phyloP scores from a whole-genome alignment of 441 rosid genomes.

The Arabidopsis hybrid region DNA sequence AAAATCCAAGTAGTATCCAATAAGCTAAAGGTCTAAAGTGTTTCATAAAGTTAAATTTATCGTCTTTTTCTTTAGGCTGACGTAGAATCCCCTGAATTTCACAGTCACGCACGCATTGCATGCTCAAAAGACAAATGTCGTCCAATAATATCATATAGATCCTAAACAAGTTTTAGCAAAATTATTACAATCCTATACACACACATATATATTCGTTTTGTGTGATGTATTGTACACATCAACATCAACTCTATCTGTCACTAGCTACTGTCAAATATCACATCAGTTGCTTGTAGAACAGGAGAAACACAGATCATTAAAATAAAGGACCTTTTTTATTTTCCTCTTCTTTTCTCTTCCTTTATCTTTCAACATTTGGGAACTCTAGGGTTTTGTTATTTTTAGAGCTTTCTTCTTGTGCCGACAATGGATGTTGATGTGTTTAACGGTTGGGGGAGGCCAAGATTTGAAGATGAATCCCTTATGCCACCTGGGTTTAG shows the following conservation, averaged over 20 bases:
- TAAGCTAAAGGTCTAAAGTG: neutral
- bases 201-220: slow-evolving; percentile 45
- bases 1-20: slow-evolving; percentile 39
- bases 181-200: slow-evolving; percentile 1
- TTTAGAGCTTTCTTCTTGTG: neutral
- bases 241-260: slow-evolving; percentile 45
- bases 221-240: slow-evolving; percentile 51
- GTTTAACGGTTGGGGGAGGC: slow-evolving; percentile 33
- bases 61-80: slow-evolving; percentile 21
- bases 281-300: slow-evolving; percentile 48
- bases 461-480: slow-evolving; percentile 43
- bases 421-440: slow-evolving; percentile 12
- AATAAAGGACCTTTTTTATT: slow-evolving; percentile 26
- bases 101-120: slow-evolving; percentile 43
- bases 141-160: slow-evolving; percentile 15
- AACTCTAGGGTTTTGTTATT: slow-evolving; percentile 6
- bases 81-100: slow-evolving; percentile 37
- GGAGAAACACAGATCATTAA: slow-evolving; percentile 53
- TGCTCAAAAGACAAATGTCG: slow-evolving; percentile 31
- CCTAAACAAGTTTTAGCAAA: slow-evolving; percentile 6
- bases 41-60: neutral
- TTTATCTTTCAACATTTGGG: slow-evolving; percentile 1
- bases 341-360: slow-evolving; percentile 18
- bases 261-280: slow-evolving; percentile 47
- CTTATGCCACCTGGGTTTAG: slow-evolving; percentile 88